These are phyloP conservation scores for Cairneyella variabilis DNA, from an alignment of 495 filamentous ascomycete species.

Conservation along the genomic window DNA sequence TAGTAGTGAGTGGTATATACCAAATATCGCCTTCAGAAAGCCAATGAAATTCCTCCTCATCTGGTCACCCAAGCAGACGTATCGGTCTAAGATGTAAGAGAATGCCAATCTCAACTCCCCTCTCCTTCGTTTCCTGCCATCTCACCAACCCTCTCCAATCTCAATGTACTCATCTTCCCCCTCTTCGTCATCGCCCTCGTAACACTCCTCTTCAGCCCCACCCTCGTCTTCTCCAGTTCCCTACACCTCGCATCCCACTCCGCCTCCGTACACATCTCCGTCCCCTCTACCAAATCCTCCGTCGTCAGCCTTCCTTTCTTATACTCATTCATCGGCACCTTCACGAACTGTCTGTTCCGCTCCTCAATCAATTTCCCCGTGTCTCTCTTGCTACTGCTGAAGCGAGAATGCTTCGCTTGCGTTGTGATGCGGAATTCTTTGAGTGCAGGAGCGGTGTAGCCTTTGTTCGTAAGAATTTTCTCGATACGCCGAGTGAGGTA, in stretches of 20 bases:
- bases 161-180: conserved; percentile 1
- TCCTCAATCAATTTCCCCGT: neutral
- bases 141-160: neutral
- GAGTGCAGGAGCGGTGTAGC: neutral
- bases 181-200: conserved; percentile 6
- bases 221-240: neutral
- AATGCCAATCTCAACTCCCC: no score
- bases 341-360: neutral
- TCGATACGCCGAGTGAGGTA: conserved; percentile 3
- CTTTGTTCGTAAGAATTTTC: neutral
- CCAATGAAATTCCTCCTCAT: no score
- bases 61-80: no score
- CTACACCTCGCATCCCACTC: conserved; percentile 1
- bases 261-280: neutral
- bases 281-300: neutral
- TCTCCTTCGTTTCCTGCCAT: neutral
- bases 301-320: conserved; percentile 6
- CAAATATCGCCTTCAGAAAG: no score
- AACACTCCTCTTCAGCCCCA: conserved; percentile 1
- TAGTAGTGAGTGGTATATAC: no score
- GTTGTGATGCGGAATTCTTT: neutral
- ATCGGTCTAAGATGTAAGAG: no score
- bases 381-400: conserved; percentile 2
- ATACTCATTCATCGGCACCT: conserved; percentile 2
- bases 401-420: conserved; percentile 3